These are phyloP conservation scores for Leccinum sublutescens DNA, from an alignment of 768 basidiomycete species.

Conservation along the genomic window DNA sequence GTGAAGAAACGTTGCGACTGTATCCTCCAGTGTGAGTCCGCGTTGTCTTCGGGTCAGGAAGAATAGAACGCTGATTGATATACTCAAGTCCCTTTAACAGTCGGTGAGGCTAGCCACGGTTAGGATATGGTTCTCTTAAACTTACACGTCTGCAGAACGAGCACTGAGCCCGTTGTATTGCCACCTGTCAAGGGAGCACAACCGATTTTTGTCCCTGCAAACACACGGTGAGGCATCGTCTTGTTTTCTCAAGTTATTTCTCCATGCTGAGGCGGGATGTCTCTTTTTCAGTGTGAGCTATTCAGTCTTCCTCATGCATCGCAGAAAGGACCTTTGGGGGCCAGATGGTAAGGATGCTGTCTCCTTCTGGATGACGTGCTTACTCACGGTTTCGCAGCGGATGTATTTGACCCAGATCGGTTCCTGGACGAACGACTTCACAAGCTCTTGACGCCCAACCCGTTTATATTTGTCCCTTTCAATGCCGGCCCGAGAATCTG, in stretches of 20 bases:
- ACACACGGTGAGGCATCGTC: conserved; percentile 24
- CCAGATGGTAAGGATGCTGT: conserved; percentile 48
- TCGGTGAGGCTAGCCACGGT: conserved; percentile 7
- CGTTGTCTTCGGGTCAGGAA: neutral
- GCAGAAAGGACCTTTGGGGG: conserved; percentile 63
- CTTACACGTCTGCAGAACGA: conserved; percentile 18
- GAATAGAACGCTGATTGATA: neutral
- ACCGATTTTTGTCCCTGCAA: conserved; percentile 34
- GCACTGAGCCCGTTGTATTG: conserved; percentile 19
- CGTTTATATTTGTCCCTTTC: conserved; percentile 47
- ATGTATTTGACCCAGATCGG: conserved; percentile 61
- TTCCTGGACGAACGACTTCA: conserved; percentile 60
- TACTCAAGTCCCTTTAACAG: conserved; percentile 25
- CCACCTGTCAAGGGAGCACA: conserved; percentile 24
- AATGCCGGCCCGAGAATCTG: conserved; percentile 41
- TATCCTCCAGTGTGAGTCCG: conserved; percentile 32
- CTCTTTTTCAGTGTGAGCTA: conserved; percentile 38
- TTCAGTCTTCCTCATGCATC: conserved; percentile 56
- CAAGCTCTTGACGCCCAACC: conserved; percentile 54
- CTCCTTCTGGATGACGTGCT: neutral
- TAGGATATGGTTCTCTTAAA: neutral
- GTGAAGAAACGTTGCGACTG: conserved; percentile 30
- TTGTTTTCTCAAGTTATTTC: neutral
- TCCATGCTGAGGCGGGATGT: neutral
- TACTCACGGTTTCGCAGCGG: conserved; percentile 34